Evolutionary conservation across 2,329 filamentous ascomycete genomes (phyloP).

Genomic region (Polychaeton citri): DNA sequence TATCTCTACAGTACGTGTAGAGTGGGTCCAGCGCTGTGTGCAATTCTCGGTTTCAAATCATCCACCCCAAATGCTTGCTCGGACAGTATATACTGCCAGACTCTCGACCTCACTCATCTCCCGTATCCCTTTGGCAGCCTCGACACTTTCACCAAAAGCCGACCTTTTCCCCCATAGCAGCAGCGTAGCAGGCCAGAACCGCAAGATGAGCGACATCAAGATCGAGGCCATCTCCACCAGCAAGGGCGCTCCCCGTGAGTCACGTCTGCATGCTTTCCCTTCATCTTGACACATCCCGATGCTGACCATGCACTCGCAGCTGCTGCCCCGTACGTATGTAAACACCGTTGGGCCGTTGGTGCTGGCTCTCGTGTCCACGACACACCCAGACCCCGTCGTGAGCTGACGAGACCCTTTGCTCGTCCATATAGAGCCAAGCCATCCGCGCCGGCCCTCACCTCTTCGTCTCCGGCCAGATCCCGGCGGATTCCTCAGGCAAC

Average conservation of each 20-base stretch:
- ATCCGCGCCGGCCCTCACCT: slow-evolving; percentile 55
- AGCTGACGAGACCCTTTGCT: not conserved
- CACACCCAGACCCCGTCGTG: not conserved
- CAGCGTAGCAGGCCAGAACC: no score
- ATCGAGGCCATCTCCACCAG: slow-evolving; percentile 26
- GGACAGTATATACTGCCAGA: not conserved
- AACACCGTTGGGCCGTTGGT: not conserved
- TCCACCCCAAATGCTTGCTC: not conserved
- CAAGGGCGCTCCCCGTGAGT: slow-evolving; percentile 31
- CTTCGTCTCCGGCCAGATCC: slow-evolving; percentile 66
- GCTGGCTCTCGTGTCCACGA: no score
- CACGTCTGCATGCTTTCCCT: not conserved
- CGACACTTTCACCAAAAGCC: no score
- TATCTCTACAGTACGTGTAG: no score
- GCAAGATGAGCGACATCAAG: slow-evolving; percentile 29
- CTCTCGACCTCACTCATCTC: not conserved
- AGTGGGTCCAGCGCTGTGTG: no score
- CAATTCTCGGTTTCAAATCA: no score
- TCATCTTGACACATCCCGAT: slow-evolving; percentile 5
- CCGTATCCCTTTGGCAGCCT: not conserved
- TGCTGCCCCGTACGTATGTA: slow-evolving; percentile 2
- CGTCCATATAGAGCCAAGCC: slow-evolving; percentile 39
- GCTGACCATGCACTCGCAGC: not conserved
- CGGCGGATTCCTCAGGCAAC: slow-evolving; percentile 48
- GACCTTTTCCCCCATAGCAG: no score